Evolutionary conservation across 257 asterid species (phyloP).

Genomic region (Primulina huaijiensis): DNA sequence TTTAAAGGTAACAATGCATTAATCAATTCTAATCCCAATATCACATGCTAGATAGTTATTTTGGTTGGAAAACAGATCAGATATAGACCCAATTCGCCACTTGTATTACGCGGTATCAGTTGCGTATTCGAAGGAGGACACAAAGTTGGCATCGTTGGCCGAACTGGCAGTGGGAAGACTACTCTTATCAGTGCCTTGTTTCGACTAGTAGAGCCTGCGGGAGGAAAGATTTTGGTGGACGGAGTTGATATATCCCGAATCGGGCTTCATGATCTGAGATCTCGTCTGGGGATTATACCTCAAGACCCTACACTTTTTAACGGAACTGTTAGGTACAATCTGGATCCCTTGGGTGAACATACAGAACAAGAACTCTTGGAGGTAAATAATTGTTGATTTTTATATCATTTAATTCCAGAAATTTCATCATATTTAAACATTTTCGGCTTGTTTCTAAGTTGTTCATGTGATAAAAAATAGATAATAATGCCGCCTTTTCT

Average conservation of each 20-base stretch:
- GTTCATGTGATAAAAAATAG: background rate
- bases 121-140: conserved; percentile 87
- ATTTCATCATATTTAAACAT: background rate
- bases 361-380: conserved; percentile 80
- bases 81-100: conserved; percentile 73
- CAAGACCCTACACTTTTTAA: conserved; percentile 94
- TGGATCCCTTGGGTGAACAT: conserved; percentile 80
- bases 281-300: conserved; percentile 87
- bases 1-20: conserved; percentile 43
- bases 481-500: background rate
- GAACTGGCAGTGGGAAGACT: conserved; percentile 97
- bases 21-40: background rate
- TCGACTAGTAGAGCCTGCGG: conserved; percentile 82
- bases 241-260: conserved; percentile 67
- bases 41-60: conserved; percentile 3
- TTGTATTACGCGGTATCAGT: conserved; percentile 75
- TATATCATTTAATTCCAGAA: background rate
- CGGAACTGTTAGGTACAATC: conserved; percentile 84
- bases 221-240: conserved; percentile 84
- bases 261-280: conserved; percentile 91
- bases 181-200: conserved; percentile 90
- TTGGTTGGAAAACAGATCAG: conserved; percentile 50
- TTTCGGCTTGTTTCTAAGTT: background rate
- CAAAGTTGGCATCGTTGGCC: conserved; percentile 85
- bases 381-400: conserved; percentile 34